These are phyloP conservation scores for Hirsutella thompsonii DNA, from an alignment of 2,329 filamentous ascomycete genomes.

Conservation along the genomic window DNA sequence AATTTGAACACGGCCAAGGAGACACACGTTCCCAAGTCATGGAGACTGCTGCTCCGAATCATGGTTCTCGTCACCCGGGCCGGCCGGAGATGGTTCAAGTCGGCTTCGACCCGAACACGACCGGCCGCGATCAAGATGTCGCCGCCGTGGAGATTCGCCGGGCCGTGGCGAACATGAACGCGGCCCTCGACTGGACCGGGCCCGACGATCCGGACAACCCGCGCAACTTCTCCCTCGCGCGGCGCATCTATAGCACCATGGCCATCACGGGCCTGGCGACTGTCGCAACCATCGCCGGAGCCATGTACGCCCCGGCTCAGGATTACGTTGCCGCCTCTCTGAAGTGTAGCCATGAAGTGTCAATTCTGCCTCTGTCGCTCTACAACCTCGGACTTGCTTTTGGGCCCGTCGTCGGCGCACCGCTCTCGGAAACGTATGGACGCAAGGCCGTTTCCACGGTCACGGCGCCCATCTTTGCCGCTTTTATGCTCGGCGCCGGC, in stretches of 20 bases:
- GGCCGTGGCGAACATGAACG: constrained; percentile 12
- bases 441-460: constrained; percentile 27
- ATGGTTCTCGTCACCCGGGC: background rate
- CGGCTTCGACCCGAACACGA: background rate
- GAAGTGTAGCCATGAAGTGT: constrained; percentile 7
- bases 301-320: constrained; percentile 19
- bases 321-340: constrained; percentile 9
- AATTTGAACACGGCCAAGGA: background rate
- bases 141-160: constrained; percentile 5
- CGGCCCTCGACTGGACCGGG: constrained; percentile 14
- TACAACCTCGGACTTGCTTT: constrained; percentile 15
- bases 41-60: background rate
- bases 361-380: constrained; percentile 13
- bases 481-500: constrained; percentile 60
- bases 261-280: constrained; percentile 60
- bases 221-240: constrained; percentile 65
- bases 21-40: background rate
- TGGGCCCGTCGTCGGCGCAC: constrained; percentile 60
- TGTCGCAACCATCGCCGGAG: constrained; percentile 18
- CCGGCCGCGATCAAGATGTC: background rate
- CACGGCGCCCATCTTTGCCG: constrained; percentile 53
- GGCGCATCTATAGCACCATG: constrained; percentile 69
- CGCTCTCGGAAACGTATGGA: constrained; percentile 60
- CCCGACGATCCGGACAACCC: constrained; percentile 62
- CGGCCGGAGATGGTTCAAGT: background rate